A percentile compares a stretch with the other conserved stretches of the same genome.
These are phyloP conservation scores for Pseudogymnoascus sp. DNA, from an alignment of 2,329 filamentous ascomycete genomes.

Conservation along the genomic window DNA sequence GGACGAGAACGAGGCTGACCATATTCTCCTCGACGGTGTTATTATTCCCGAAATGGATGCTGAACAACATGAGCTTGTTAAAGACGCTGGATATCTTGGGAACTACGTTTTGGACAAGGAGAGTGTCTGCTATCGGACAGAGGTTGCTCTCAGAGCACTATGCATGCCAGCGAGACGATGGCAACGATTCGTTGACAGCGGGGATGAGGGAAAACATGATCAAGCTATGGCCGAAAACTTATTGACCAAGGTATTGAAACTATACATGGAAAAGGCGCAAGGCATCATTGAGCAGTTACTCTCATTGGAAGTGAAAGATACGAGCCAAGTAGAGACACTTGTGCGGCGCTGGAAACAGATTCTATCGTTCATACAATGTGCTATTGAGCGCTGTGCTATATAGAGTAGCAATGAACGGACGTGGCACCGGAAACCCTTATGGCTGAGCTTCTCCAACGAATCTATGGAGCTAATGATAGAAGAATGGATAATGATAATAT, in stretches of 20 bases:
- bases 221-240: slow-evolving; percentile 33
- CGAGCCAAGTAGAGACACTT: slow-evolving; percentile 5
- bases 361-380: neutral
- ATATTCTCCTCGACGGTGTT: slow-evolving; percentile 23
- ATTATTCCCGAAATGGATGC: slow-evolving; percentile 22
- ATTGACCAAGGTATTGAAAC: slow-evolving; percentile 27
- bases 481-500: neutral
- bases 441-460: neutral
- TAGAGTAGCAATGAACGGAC: neutral
- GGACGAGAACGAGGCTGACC: slow-evolving; percentile 18
- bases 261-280: neutral
- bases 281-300: neutral
- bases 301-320: neutral
- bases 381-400: neutral
- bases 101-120: slow-evolving; percentile 43
- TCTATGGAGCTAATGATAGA: neutral
- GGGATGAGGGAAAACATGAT: slow-evolving; percentile 38
- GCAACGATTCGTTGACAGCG: slow-evolving; percentile 38
- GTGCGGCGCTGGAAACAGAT: slow-evolving; percentile 11
- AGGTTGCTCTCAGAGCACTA: slow-evolving; percentile 42
- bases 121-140: slow-evolving; percentile 46
- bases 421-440: neutral
- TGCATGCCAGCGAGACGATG: slow-evolving; percentile 33
- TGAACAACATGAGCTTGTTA: slow-evolving; percentile 32
- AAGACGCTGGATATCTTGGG: slow-evolving; percentile 41